A percentile compares a stretch with the other conserved stretches of the same genome.
Conservation (phyloP, 192 early-diverging fungal genomes). For the Coemansia sp. region DNA sequence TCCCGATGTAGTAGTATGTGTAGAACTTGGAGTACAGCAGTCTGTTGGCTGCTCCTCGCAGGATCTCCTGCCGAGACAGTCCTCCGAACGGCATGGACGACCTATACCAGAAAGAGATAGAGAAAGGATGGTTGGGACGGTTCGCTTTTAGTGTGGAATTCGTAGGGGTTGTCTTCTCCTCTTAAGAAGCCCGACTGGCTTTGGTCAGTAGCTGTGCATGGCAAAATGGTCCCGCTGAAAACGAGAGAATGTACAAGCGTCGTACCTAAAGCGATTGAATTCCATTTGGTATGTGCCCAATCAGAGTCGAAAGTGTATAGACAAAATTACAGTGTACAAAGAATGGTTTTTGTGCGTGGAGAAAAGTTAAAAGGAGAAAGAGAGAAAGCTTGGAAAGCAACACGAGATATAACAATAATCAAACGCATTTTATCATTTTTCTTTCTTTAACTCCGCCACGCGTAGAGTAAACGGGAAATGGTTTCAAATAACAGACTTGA, state of each 20-base stretch:
- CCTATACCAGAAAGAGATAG: slow-evolving; percentile 1
- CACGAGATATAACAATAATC: no score
- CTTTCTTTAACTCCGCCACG: no score
- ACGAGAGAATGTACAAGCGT: background rate
- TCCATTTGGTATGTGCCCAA: slow-evolving; percentile 20
- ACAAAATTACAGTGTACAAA: background rate
- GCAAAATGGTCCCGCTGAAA: background rate
- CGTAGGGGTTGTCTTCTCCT: no score
- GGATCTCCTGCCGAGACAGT: slow-evolving; percentile 53
- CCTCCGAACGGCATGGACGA: slow-evolving; percentile 41
- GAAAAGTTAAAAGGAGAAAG: no score
- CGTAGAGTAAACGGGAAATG: no score
- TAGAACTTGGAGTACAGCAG: slow-evolving; percentile 63
- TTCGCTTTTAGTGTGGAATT: no score
- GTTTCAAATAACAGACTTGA: background rate
- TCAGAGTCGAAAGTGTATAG: background rate
- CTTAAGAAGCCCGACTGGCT: no score
- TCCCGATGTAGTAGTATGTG: slow-evolving; percentile 56
- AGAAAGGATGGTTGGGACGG: no score
- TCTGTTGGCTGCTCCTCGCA: slow-evolving; percentile 60
- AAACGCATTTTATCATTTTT: no score
- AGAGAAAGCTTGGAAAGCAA: no score
- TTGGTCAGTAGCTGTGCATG: no score
- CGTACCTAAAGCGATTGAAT: slow-evolving; percentile 37
- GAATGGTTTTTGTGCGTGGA: background rate